Base-by-base conservation (phyloP, 2,329 filamentous ascomycete species). In the Penicillium sp. region DNA sequence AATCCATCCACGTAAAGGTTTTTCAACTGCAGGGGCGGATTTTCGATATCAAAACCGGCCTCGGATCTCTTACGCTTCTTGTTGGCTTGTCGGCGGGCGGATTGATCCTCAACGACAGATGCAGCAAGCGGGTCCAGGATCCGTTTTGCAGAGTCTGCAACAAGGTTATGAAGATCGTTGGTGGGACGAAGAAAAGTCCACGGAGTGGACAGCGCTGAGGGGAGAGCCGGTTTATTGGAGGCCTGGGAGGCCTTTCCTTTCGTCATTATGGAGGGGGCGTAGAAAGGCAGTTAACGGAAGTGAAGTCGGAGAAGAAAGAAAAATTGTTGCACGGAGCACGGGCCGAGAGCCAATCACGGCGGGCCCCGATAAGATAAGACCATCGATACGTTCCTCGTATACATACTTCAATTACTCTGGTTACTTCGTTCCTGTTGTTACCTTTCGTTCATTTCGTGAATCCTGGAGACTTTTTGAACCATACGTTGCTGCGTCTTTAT, bases 1-100 rank as follows among this genome's bases (percentile, higher is more conserved):
- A 97, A 96, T 0, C 92, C 94, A 51, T 95, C 85, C 6, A 90
- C 78, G 68, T 96, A 89, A 14, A 99, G 77, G 71, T 89, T 91
- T 63, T 88, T 86, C 63, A 96, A 77, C 63, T 90, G 90, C 57
- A 96, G 88, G 75, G 58, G 82, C 73, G 43, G 73, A 57, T 62
- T 63, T 30, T 71, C 70, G 28, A 72, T 72, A 46, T 79, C 74
- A 4, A 69, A 72, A 24, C 80, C 74, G 30, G 66, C 70, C 41
- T 80, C 78, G 8, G 78, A 79, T 60, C 89, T 80, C 78, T 94
- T 95, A 56, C 89, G 80, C 77, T 95, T 95, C 71, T 84, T 85
- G 57, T 78, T 76, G 58, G 88, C 82, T 59, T 86, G 86, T 59
- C 88, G 76, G 50, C 86, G 81, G 63, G 81, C 76, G 53, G 83